Percentiles rank a stretch among this genome's conserved stretches.
phyloP scores from a whole-genome alignment of 352 stramenopile genomes.

The Phytophthora sansomeana region DNA sequence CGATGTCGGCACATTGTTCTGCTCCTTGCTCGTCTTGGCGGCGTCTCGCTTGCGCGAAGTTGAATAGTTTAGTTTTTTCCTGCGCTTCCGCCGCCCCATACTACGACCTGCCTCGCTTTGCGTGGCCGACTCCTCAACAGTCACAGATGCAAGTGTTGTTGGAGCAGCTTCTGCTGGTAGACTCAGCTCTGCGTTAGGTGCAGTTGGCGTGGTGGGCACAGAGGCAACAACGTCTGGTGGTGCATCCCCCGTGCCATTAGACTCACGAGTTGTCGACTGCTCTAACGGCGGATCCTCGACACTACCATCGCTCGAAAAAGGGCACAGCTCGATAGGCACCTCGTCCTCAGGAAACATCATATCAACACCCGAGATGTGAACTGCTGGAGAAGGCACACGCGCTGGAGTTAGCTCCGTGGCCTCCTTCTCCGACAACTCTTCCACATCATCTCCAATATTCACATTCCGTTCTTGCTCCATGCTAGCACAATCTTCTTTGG shows the following conservation, averaged over 20 bases:
- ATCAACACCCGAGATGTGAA: slow-evolving; percentile 24
- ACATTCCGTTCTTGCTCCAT: slow-evolving; percentile 7
- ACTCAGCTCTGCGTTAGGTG: not conserved
- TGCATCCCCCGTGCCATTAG: slow-evolving; percentile 2
- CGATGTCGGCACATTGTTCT: slow-evolving; percentile 20
- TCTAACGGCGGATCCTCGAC: slow-evolving; percentile 21
- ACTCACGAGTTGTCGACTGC: slow-evolving; percentile 3
- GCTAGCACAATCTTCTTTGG: slow-evolving; percentile 1
- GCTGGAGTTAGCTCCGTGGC: not conserved
- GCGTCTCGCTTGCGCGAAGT: slow-evolving; percentile 24
- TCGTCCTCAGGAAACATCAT: slow-evolving; percentile 43
- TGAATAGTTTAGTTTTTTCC: slow-evolving; percentile 52
- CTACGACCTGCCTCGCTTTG: slow-evolving; percentile 4
- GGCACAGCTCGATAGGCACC: slow-evolving; percentile 45
- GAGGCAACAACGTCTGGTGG: slow-evolving; percentile 5
- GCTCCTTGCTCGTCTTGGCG: slow-evolving; percentile 27
- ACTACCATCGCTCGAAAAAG: slow-evolving; percentile 49
- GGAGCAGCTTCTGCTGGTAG: slow-evolving; percentile 4
- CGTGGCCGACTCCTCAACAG: slow-evolving; percentile 14
- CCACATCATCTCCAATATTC: not conserved
- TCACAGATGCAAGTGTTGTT: slow-evolving; percentile 12
- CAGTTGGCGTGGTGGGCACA: not conserved
- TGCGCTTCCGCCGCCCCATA: slow-evolving; percentile 49
- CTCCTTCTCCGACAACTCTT: not conserved
- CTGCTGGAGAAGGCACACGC: slow-evolving; percentile 19